Base-by-base conservation (phyloP, 805 yeast species). In the Metahyphopichia silvanorum region DNA sequence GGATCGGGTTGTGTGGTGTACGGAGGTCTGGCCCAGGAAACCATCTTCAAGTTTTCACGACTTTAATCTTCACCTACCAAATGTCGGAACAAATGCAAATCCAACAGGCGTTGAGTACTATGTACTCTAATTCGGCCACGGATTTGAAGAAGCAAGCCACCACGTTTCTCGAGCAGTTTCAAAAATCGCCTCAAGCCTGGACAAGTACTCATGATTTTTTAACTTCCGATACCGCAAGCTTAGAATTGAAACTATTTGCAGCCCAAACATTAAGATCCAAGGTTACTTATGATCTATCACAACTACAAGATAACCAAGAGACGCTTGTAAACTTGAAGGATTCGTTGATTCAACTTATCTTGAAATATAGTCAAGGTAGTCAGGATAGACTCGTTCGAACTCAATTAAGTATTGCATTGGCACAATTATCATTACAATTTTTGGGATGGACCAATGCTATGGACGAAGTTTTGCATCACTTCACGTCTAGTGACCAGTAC, bases 221-320 rank as follows among this genome's bases (percentile, higher is more conserved):
- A 20, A 43, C 46, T 16, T 44, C 44, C 22, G 53, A 53, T 18
- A 46, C 57, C 5, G 43, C 43, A 19, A 59, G 76, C 4, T 42
- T 77, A 27, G 86, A 82, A 50, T 61, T 83, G 31, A 79, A 79
- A 47, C 67, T 93, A 48, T 93, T 94, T 63, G 82, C 91, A 11
- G 83, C 97, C 0, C 98, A 94, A 55, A 93, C 98, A 1, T 62
- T 93, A 40, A 69, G 96, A 40, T 80, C 89, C 27, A 89, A 82
- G 51, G 74, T 87, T 32, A 83, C 85, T 9, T 89, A 86, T 55
- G 98, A 93, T 58, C 66, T 91, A 43, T 41, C 38, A 34, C 74
- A 71, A n/a, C 18, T 27, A 13, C 10, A 13, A n/a, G 30, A 18
- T 6, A 27, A 20, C 11, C 27, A 25, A 25, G 21, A 20, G 10